Percentiles rank a stretch among this genome's conserved stretches.
These are phyloP conservation scores for Fusarium virguliforme DNA, from an alignment of 2,329 filamentous ascomycete genomes.

Conservation along the genomic window DNA sequence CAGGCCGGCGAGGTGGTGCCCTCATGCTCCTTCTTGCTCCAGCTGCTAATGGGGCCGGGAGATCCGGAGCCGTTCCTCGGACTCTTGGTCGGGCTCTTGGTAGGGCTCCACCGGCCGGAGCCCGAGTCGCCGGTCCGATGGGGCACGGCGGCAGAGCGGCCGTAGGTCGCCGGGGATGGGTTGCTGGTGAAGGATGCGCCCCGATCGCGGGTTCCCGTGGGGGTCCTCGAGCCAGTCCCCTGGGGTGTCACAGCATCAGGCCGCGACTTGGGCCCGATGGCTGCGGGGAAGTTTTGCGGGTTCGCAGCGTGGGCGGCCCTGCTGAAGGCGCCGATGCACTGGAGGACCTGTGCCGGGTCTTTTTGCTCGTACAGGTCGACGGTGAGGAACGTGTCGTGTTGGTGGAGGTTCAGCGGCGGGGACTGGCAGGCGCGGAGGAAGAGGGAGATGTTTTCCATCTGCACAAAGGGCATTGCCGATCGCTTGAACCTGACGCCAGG, in stretches of 20 bases:
- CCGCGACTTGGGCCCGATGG: constrained; percentile 81
- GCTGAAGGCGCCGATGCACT: constrained; percentile 93
- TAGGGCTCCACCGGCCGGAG: constrained; percentile 73
- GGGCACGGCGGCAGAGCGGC: constrained; percentile 59
- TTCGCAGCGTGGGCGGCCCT: constrained; percentile 84
- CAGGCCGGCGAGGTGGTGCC: constrained; percentile 88
- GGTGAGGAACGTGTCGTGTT: constrained; percentile 96
- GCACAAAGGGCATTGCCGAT: constrained; percentile 96
- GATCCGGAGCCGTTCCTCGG: constrained; percentile 65
- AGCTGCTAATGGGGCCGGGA: constrained; percentile 80
- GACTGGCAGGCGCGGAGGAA: constrained; percentile 91
- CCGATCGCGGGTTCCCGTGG: constrained; percentile 63
- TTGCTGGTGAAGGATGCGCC: constrained; percentile 73
- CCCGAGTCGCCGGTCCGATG: constrained; percentile 69
- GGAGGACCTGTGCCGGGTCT: constrained; percentile 94
- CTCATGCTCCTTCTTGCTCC: constrained; percentile 90
- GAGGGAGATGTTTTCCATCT: constrained; percentile 99
- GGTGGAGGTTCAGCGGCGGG: constrained; percentile 87
- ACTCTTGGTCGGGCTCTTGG: constrained; percentile 67
- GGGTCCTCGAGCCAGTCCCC: constrained; percentile 71
- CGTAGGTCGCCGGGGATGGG: constrained; percentile 67
- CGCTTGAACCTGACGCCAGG: constrained; percentile 91
- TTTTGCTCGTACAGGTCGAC: constrained; percentile 97
- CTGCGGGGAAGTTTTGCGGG: constrained; percentile 79
- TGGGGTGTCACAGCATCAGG: constrained; percentile 76